Conservation (phyloP, 257 asterid species). For the Solanum okadae region DNA sequence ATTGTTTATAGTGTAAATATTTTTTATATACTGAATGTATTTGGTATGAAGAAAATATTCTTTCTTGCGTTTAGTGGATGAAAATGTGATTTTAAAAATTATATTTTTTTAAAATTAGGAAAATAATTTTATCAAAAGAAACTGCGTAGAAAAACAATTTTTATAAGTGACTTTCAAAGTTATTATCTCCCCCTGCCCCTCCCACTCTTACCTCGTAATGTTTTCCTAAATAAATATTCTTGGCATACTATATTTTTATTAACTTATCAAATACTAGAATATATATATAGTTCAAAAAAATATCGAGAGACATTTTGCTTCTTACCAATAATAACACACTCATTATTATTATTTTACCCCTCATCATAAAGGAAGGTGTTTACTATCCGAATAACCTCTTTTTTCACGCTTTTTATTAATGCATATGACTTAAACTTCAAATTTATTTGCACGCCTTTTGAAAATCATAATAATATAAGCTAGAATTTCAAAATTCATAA, state of each 20-base stretch:
- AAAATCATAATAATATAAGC: not conserved
- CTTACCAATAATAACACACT: too few relatives aligned
- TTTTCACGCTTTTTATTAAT: not conserved
- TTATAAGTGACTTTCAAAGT: not conserved
- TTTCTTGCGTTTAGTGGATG: not conserved
- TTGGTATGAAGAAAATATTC: not conserved
- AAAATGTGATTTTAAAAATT: not conserved
- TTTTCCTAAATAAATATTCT: not conserved
- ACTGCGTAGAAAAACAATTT: not conserved
- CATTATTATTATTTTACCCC: not conserved
- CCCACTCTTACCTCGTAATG: not conserved
- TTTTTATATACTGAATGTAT: not conserved
- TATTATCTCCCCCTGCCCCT: not conserved
- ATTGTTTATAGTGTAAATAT: too few relatives aligned
- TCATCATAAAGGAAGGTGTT: fast-evolving
- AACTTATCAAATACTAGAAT: not conserved
- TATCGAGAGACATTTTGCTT: not conserved
- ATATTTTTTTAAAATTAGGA: not conserved
- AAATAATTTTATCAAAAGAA: not conserved
- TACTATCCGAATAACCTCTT: fast-evolving
- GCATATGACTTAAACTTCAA: not conserved
- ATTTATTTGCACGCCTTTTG: not conserved
- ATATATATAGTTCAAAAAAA: not conserved
- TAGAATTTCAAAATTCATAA: not conserved
- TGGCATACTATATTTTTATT: not conserved